Conservation (phyloP, 202 grass and related monocot species). For the Zoysia matrella region DNA sequence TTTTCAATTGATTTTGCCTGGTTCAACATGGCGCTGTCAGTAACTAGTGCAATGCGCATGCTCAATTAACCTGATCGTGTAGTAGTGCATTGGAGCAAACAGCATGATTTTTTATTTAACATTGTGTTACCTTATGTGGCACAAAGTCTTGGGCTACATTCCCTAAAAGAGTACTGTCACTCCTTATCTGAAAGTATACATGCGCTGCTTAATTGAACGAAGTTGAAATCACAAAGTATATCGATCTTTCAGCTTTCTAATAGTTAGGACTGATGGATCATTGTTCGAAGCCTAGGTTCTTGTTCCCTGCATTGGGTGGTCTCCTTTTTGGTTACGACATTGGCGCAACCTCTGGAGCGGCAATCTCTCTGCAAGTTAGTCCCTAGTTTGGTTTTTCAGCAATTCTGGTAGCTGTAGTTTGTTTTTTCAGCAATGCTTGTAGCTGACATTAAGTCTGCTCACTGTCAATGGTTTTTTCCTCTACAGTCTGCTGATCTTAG, state of each 20-base stretch:
- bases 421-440: constrained; percentile 4
- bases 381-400: background rate
- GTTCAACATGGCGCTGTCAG: background rate
- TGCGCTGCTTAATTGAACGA: background rate
- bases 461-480: constrained; percentile 22
- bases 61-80: background rate
- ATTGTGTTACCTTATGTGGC: constrained; percentile 2
- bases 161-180: background rate
- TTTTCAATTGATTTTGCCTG: background rate
- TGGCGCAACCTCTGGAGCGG: constrained; percentile 83
- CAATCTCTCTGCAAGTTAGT: constrained; percentile 84
- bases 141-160: background rate
- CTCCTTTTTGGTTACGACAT: constrained; percentile 98
- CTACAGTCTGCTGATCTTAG: constrained; percentile 86
- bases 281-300: constrained; percentile 65
- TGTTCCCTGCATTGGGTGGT: constrained; percentile 91
- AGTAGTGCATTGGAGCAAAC: constrained; percentile 4
- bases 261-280: constrained; percentile 23
- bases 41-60: background rate
- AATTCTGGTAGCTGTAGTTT: too few species aligned
- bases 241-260: constrained; percentile 9
- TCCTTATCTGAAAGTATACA: background rate
- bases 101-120: background rate
- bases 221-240: background rate
- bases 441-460: constrained; percentile 21